phyloP scores from a whole-genome alignment of 176 grass and related monocot species.

The Poa annua region DNA sequence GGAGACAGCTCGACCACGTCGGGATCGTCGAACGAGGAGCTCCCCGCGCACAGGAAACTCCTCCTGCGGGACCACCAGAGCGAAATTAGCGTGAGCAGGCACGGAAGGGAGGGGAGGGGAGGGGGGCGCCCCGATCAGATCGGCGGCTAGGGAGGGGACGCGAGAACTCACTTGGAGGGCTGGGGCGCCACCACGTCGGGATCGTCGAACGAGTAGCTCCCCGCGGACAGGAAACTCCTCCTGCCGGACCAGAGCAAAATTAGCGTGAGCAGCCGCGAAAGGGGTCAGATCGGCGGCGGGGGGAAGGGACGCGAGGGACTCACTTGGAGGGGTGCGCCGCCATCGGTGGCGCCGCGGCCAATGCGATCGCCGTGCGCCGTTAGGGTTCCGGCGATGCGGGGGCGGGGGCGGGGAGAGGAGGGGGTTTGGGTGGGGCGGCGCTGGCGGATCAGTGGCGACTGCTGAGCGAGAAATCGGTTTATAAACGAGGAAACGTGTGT shows the following conservation, averaged over 20 bases:
- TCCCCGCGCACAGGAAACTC: constrained; percentile 48
- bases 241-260: too few species aligned
- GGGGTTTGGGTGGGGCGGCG: not conserved
- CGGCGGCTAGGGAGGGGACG: constrained; percentile 7
- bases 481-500: not conserved
- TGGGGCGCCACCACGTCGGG: too few species aligned
- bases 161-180: constrained; percentile 47
- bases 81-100: not conserved
- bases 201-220: too few species aligned
- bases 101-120: not conserved
- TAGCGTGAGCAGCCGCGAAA: too few species aligned
- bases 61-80: constrained; percentile 14
- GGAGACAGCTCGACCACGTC: constrained; percentile 65
- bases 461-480: not conserved
- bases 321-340: constrained; percentile 56
- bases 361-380: constrained; percentile 40
- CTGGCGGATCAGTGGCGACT: not conserved
- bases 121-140: constrained; percentile 22
- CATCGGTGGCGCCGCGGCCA: constrained; percentile 32
- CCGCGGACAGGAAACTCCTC: too few species aligned
- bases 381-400: constrained; percentile 44
- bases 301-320: not conserved
- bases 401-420: not conserved
- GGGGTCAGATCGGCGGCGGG: constrained; percentile 38
- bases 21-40: constrained; percentile 60